Percentiles rank a stretch among this genome's conserved stretches.
These are phyloP conservation scores for Suhomyces anneliseae DNA, from an alignment of 1,139 yeast genomes.

Conservation along the genomic window DNA sequence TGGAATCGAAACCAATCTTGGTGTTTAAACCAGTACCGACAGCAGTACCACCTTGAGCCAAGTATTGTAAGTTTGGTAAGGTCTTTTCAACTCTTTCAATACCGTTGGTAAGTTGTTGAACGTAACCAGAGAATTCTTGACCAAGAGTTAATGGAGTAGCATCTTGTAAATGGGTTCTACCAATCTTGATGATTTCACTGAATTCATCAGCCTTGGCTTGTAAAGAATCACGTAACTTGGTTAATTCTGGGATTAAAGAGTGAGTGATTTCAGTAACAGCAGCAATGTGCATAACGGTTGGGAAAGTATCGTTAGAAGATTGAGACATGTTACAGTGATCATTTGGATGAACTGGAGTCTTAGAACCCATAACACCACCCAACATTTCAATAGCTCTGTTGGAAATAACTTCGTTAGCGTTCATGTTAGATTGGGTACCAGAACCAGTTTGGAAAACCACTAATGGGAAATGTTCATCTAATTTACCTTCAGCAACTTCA, in stretches of 20 bases:
- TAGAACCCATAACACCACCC: constrained; percentile 22
- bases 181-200: constrained; percentile 21
- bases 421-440: constrained; percentile 25
- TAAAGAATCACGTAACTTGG: constrained; percentile 19
- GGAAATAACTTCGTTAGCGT: constrained; percentile 23
- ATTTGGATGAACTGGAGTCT: constrained; percentile 23
- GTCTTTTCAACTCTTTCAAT: constrained; percentile 19
- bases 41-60: constrained; percentile 26
- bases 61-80: constrained; percentile 19
- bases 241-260: constrained; percentile 20
- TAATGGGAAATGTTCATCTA: constrained; percentile 22
- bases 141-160: constrained; percentile 24
- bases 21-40: constrained; percentile 25
- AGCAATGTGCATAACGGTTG: constrained; percentile 25
- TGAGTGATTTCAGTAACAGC: constrained; percentile 20
- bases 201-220: constrained; percentile 19
- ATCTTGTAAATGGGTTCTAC: constrained; percentile 24
- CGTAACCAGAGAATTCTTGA: constrained; percentile 23
- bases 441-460: constrained; percentile 25
- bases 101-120: constrained; percentile 22
- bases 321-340: constrained; percentile 25
- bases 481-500: constrained; percentile 21
- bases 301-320: constrained; percentile 23
- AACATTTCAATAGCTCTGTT: constrained; percentile 24
- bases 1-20: constrained; percentile 19